Evolutionary conservation across 192 early-diverging fungal genomes (phyloP).

Genomic region (Chytriomyces hyalinus): DNA sequence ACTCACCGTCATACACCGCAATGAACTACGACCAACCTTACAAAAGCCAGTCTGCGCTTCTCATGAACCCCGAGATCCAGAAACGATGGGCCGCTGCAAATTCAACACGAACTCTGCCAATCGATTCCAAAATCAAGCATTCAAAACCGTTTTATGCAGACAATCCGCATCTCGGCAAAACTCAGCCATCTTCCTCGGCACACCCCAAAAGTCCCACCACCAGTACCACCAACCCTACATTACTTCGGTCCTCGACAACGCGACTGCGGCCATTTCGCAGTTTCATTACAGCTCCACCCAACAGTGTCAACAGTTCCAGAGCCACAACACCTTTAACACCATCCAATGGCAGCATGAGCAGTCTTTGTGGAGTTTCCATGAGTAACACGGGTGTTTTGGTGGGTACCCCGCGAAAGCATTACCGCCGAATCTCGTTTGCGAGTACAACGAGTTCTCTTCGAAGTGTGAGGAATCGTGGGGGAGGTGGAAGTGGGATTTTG

Average conservation of each 20-base stretch:
- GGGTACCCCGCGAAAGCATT: conserved; percentile 16
- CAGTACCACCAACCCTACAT: not conserved
- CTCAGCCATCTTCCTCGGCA: not conserved
- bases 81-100: conserved; percentile 1
- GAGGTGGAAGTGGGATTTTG: conserved; percentile 8
- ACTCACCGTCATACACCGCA: not conserved
- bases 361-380: not conserved
- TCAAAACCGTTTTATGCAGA: not conserved
- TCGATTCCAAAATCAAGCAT: not conserved
- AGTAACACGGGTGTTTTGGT: not conserved
- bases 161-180: not conserved
- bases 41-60: conserved; percentile 10
- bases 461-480: not conserved
- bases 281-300: conserved; percentile 30
- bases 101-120: not conserved
- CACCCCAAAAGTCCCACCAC: not conserved
- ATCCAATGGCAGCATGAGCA: not conserved
- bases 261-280: conserved; percentile 1
- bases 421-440: conserved; percentile 27
- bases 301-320: conserved; percentile 32
- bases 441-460: conserved; percentile 26
- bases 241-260: not conserved
- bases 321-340: conserved; percentile 26
- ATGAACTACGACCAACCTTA: conserved; percentile 1
- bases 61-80: conserved; percentile 14